Conservation (phyloP, 768 basidiomycete genomes). For the Amanita fuliginea region DNA sequence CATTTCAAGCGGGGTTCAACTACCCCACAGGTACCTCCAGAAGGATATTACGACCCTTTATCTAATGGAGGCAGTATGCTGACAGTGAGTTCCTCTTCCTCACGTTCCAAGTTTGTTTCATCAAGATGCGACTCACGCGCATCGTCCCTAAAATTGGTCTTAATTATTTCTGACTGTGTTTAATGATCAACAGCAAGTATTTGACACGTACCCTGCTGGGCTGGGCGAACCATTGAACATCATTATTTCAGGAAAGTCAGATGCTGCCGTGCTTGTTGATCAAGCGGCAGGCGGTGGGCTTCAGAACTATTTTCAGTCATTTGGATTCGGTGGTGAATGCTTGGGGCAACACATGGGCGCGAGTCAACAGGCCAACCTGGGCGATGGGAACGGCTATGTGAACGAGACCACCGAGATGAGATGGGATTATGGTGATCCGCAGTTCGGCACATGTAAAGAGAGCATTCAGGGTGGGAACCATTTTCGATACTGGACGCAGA, state of each 20-base stretch:
- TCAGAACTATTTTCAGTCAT: conserved; percentile 72
- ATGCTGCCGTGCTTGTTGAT: conserved; percentile 54
- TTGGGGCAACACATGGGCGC: conserved; percentile 70
- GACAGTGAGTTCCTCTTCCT: conserved; percentile 38
- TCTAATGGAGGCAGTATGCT: conserved; percentile 55
- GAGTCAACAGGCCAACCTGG: conserved; percentile 65
- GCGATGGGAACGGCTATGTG: conserved; percentile 65
- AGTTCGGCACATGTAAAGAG: conserved; percentile 79
- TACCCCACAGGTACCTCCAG: conserved; percentile 30
- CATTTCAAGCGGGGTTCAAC: not conserved
- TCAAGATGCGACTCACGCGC: not conserved
- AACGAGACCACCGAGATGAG: conserved; percentile 81
- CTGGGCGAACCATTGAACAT: conserved; percentile 83
- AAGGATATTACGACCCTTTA: conserved; percentile 52
- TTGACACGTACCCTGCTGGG: conserved; percentile 51
- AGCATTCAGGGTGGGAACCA: conserved; percentile 82
- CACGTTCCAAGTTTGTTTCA: not conserved
- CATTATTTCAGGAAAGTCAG: conserved; percentile 72
- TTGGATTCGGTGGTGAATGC: conserved; percentile 70
- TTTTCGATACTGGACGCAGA: conserved; percentile 81
- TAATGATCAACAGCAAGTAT: conserved; percentile 29
- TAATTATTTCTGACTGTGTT: conserved; percentile 2
- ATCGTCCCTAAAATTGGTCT: not conserved
- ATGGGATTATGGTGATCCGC: conserved; percentile 72
- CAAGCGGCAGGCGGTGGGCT: conserved; percentile 56